A percentile compares a stretch with the other conserved stretches of the same genome.
Conservation (phyloP, 2,329 filamentous ascomycete species). For the Curvularia lunata region DNA sequence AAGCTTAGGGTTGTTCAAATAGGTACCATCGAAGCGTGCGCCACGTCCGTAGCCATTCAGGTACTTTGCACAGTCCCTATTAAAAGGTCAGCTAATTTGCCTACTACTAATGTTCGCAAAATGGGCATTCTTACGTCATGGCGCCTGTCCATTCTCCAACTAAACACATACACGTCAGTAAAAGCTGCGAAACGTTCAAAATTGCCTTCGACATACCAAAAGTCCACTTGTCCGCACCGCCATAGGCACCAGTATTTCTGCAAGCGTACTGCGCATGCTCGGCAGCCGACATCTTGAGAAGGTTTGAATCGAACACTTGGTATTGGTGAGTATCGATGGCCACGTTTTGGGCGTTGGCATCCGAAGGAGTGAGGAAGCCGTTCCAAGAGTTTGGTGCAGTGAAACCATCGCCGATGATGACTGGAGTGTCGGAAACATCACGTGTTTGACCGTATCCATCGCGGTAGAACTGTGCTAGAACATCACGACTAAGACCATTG, state of each 20-base stretch:
- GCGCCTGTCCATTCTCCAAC: constrained; percentile 73
- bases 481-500: constrained; percentile 54
- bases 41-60: constrained; percentile 64
- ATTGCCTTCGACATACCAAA: constrained; percentile 16
- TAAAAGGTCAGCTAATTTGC: constrained; percentile 1
- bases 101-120: neutral
- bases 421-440: constrained; percentile 53
- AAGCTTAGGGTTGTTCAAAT: constrained; percentile 54
- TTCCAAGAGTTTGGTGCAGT: constrained; percentile 64
- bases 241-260: constrained; percentile 57
- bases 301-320: constrained; percentile 63
- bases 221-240: constrained; percentile 66
- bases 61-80: constrained; percentile 57
- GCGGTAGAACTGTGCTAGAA: constrained; percentile 61
- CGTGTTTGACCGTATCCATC: constrained; percentile 60
- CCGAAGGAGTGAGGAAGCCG: constrained; percentile 61
- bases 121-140: constrained; percentile 55
- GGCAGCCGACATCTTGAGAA: constrained; percentile 58
- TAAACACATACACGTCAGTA: constrained; percentile 42
- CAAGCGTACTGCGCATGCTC: constrained; percentile 65
- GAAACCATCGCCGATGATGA: constrained; percentile 68
- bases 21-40: constrained; percentile 66
- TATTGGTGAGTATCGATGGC: constrained; percentile 74
- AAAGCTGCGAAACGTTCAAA: neutral
- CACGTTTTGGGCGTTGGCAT: constrained; percentile 60